These are phyloP conservation scores for Sergeia podlipaevii DNA, from an alignment of 208 protist genomes.

Conservation along the genomic window DNA sequence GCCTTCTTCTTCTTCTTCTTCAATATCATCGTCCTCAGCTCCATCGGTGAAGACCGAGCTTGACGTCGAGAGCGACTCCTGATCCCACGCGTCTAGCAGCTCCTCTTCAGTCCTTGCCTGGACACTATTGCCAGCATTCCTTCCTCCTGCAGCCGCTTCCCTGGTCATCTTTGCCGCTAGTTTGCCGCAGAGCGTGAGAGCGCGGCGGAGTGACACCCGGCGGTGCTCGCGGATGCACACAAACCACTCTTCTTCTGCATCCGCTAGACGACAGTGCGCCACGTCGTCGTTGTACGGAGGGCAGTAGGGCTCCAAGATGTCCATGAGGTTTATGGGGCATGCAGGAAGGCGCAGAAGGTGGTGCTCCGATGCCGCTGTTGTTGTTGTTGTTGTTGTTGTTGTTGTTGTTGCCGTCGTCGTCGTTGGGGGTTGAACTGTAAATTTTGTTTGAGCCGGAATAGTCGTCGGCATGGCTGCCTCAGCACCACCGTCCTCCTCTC, in stretches of 20 bases:
- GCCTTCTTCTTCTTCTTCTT: slow-evolving; percentile 6
- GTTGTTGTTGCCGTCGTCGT: not conserved
- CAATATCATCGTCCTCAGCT: slow-evolving; percentile 9
- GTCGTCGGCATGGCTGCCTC: not conserved
- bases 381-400: not conserved
- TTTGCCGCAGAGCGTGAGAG: not conserved
- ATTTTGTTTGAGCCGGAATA: not conserved
- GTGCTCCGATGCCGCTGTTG: not conserved
- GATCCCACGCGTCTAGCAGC: slow-evolving; percentile 28
- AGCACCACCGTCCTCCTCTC: not conserved
- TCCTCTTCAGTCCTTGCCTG: not conserved
- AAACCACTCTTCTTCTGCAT: slow-evolving; percentile 37
- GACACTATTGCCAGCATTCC: not conserved
- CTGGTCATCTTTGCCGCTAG: not conserved
- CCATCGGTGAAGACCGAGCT: slow-evolving; percentile 31
- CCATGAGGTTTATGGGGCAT: slow-evolving; percentile 79
- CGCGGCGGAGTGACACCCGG: slow-evolving; percentile 16
- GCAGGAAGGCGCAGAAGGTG: slow-evolving; percentile 27
- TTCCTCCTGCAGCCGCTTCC: not conserved
- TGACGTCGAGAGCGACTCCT: slow-evolving; percentile 43
- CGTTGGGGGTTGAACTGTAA: not conserved
- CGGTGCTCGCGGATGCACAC: slow-evolving; percentile 12
- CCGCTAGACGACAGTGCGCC: slow-evolving; percentile 20
- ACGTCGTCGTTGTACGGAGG: slow-evolving; percentile 57
- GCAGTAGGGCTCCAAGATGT: slow-evolving; percentile 80